Evolutionary conservation across 2,329 filamentous ascomycete species (phyloP).

Genomic region (Bipolaris gigantea): DNA sequence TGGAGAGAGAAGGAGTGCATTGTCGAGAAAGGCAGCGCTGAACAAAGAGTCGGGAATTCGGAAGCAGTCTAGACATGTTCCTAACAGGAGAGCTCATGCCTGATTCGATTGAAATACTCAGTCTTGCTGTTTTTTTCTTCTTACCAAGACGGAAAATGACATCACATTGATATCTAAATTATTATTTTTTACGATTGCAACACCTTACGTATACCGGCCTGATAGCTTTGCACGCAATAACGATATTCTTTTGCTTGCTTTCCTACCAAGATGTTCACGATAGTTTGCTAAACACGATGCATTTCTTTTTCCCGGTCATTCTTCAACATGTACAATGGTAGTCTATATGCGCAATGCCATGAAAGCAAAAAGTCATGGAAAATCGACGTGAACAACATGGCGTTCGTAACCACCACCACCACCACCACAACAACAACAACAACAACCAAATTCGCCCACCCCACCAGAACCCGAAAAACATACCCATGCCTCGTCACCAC

Average conservation of each 20-base stretch:
- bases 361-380: no score
- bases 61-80: constrained; percentile 2
- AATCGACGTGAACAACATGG: no score
- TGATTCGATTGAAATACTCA: neutral
- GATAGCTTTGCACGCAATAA: neutral
- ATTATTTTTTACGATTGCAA: no score
- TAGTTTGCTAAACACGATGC: neutral
- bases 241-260: neutral
- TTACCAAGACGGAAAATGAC: neutral
- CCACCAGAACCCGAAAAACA: no score
- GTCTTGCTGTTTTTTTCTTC: no score
- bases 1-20: constrained; percentile 27
- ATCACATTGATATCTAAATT: neutral
- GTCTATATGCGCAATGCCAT: no score
- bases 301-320: no score
- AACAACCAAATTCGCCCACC: no score
- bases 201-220: neutral
- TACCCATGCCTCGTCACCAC: no score
- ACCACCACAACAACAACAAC: no score
- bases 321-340: no score
- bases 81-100: constrained; percentile 25
- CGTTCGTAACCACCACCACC: no score
- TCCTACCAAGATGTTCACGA: neutral
- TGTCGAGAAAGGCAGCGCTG: constrained; percentile 9
- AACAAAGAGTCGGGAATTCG: constrained; percentile 15